Evolutionary conservation across 2,329 filamentous ascomycete species (phyloP).

Genomic region (Phymatotrichopsis omnivora): DNA sequence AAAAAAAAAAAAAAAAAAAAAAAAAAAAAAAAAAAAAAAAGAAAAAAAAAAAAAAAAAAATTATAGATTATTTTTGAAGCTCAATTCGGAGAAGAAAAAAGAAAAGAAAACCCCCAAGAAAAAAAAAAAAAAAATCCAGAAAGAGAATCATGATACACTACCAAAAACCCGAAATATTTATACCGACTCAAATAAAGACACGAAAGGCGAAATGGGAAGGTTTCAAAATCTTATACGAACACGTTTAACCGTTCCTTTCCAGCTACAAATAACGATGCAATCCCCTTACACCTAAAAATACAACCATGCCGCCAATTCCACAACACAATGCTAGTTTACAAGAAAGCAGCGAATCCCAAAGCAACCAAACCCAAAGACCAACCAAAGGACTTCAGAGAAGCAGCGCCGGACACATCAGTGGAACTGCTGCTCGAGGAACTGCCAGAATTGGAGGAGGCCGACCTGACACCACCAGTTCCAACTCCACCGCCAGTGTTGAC

Average conservation of each 20-base stretch:
- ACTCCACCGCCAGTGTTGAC: conserved; percentile 27
- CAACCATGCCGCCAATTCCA: conserved; percentile 4
- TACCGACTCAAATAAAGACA: neutral
- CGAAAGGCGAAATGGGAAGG: neutral
- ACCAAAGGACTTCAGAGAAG: conserved; percentile 13
- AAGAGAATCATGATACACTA: neutral
- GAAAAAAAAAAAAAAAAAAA: neutral
- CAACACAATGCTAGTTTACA: conserved; percentile 15
- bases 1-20: neutral
- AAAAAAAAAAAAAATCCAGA: neutral
- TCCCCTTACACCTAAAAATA: conserved; percentile 5
- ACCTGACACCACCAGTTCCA: conserved; percentile 17
- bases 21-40: neutral
- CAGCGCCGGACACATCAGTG: conserved; percentile 1
- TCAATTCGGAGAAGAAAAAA: neutral
- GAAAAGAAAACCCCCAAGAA: conserved; percentile 1
- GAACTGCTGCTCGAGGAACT: neutral
- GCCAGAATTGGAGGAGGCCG: neutral
- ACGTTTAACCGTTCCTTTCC: conserved; percentile 14
- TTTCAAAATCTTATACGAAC: neutral
- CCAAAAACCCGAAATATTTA: neutral
- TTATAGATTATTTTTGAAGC: neutral
- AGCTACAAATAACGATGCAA: conserved; percentile 14
- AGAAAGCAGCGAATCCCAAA: conserved; percentile 19
- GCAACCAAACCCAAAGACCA: conserved; percentile 17